phyloP scores from a whole-genome alignment of 1,284 basidiomycete genomes.

The Moesziomyces parantarcticus region DNA sequence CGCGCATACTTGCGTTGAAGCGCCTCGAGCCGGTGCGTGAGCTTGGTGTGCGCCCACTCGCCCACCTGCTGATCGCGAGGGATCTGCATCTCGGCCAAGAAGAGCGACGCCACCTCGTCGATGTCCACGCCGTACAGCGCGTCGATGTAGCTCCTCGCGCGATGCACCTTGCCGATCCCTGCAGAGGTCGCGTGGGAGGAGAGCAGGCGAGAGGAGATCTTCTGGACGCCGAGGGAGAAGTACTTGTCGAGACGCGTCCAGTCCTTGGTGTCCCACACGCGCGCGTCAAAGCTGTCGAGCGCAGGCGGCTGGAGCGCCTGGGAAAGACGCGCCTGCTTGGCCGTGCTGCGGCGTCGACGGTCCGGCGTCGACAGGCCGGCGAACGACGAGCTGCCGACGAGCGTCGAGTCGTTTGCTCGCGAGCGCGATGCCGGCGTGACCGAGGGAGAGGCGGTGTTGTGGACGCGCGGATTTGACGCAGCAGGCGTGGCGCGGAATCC shows the following conservation, averaged over 20 bases:
- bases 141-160: conserved; percentile 15
- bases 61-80: background rate
- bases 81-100: conserved; percentile 24
- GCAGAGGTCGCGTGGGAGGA: background rate
- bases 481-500: conserved; percentile 37
- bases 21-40: conserved; percentile 27
- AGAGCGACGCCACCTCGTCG: conserved; percentile 5
- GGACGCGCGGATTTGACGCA: background rate
- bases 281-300: conserved; percentile 10
- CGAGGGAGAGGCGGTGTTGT: conserved; percentile 8
- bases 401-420: conserved; percentile 1
- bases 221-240: conserved; percentile 24
- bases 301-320: conserved; percentile 10
- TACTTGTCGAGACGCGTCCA: conserved; percentile 46
- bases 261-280: conserved; percentile 28
- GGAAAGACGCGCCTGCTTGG: conserved; percentile 21
- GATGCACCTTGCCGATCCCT: background rate
- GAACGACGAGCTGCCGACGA: conserved; percentile 13
- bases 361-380: conserved; percentile 11
- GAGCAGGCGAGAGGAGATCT: conserved; percentile 13
- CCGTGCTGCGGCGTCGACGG: background rate
- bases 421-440: conserved; percentile 3
- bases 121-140: conserved; percentile 14
- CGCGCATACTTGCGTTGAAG: conserved; percentile 39
- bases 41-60: conserved; percentile 32